Evolutionary conservation across 2,329 filamentous ascomycete genomes (phyloP), one percentile per base, ranked within the genome.

Genomic region (Pseudogymnoascus sp.): DNA sequence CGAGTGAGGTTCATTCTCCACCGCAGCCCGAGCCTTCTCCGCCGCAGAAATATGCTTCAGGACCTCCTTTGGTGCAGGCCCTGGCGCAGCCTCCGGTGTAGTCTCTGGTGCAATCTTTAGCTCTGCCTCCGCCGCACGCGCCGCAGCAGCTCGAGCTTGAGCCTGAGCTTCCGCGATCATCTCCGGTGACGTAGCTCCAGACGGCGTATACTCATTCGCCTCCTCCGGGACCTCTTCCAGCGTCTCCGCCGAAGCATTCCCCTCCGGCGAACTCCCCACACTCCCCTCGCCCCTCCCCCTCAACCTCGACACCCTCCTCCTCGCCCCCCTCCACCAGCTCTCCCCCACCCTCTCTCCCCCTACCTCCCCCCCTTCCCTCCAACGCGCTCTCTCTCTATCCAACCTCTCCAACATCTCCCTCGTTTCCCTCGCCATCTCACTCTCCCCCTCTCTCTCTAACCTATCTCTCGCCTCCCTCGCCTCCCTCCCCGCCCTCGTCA

Each of bases 1-100:
- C 50, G 50, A 57, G 28, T 57, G 50, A 6, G 50, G 50, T 57
- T 57, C 50, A 33, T 57, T 57, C 28, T 57, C 50, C 17, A 57
- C 50, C 10, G 26, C 28, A 13, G 4, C 10, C 28, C 28, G 17
- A 6, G 50, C 50, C 8, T 3, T 57, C n/a, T 57, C 28, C 10
- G 50, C 50, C 0, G 26, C 26, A 2, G 17, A 7, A 19, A 26
- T 10, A 26, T 26, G 15, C 13, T 13, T 57, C 50, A n/a, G n/a
- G 10, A 1, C 5, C n/a, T 13, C 23, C 17, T 1, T 57, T 5
- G n/a, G 9, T 11, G 42, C 19, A 21, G 17, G 3, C 9, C n/a
- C 38, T 1, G n/a, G n/a, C 8, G 38, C n/a, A 9, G 19, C 11
- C 6, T 8, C 11, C n/a, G n/a, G 9, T 11, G 42, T 11, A 21